These are phyloP conservation scores for Moricandia arvensis DNA, from an alignment of 345 rosid genomes.

Conservation along the genomic window DNA sequence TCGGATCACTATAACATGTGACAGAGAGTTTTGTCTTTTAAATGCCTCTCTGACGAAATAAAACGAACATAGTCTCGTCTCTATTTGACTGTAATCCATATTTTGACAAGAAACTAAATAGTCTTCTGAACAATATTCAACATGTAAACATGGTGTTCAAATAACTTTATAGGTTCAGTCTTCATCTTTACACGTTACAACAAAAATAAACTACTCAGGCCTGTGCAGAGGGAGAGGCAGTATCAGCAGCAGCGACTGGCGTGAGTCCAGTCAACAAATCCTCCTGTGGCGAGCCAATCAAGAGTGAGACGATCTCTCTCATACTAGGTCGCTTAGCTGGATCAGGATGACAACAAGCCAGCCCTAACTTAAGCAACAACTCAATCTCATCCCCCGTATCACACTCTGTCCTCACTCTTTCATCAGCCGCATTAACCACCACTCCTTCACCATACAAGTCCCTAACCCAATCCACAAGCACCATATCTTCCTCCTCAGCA, in stretches of 20 bases:
- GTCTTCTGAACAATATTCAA: neutral
- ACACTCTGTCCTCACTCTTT: conserved; percentile 49
- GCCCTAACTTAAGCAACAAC: conserved; percentile 67
- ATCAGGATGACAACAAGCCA: conserved; percentile 87
- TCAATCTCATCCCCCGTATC: conserved; percentile 61
- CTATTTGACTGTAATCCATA: neutral
- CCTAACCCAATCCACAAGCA: conserved; percentile 75
- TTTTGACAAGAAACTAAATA: neutral
- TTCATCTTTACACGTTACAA: neutral
- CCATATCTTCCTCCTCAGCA: conserved; percentile 49
- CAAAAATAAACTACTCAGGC: neutral
- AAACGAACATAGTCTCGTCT: conserved; percentile 7
- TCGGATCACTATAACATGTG: neutral
- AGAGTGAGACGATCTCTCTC: conserved; percentile 65
- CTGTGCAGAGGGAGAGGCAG: conserved; percentile 3
- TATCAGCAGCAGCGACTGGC: neutral
- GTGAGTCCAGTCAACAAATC: conserved; percentile 37
- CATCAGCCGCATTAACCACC: conserved; percentile 58
- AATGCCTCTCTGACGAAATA: neutral
- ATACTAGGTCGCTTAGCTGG: conserved; percentile 61
- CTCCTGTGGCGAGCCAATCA: conserved; percentile 42
- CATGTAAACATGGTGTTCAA: neutral
- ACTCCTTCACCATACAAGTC: conserved; percentile 52
- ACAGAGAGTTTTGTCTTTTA: conserved; percentile 17
- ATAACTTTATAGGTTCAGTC: neutral